Percentiles rank a stretch among this genome's conserved stretches.
Conservation (phyloP, 1,284 basidiomycete genomes). For the Cutaneotrichosporon arboriforme region DNA sequence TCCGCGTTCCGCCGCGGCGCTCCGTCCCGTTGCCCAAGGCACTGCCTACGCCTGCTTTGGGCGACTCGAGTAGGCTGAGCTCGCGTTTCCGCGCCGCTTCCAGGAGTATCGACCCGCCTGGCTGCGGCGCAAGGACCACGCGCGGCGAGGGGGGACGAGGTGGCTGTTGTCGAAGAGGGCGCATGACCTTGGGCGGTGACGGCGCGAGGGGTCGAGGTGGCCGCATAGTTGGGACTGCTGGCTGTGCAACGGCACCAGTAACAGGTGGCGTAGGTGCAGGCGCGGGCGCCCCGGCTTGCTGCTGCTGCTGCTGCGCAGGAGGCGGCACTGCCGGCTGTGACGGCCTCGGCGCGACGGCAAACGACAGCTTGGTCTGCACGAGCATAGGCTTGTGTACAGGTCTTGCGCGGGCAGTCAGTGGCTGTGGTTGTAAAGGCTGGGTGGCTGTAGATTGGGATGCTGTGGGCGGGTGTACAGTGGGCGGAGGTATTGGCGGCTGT, state of each 20-base stretch:
- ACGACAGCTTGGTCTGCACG: slow-evolving; percentile 2
- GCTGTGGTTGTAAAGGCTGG: too few relatives aligned
- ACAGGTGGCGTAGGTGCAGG: not conserved
- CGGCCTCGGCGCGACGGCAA: not conserved
- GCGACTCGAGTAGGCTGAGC: not conserved
- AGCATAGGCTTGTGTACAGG: not conserved
- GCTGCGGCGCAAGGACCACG: not conserved
- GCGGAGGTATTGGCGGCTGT: too few relatives aligned
- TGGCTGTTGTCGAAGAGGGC: not conserved
- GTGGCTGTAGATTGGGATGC: too few relatives aligned
- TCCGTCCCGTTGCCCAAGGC: not conserved
- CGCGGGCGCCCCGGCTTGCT: not conserved
- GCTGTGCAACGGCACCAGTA: not conserved
- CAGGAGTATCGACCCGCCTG: not conserved
- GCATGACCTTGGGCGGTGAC: not conserved
- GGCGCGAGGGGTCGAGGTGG: not conserved
- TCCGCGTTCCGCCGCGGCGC: not conserved
- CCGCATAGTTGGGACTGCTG: not conserved
- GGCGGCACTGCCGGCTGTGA: not conserved
- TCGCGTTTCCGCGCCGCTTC: not conserved
- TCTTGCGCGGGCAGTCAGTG: too few relatives aligned
- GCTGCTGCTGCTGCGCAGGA: not conserved
- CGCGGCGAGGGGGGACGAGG: not conserved
- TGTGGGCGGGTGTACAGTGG: too few relatives aligned
- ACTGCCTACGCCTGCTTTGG: not conserved